These are phyloP conservation scores for Fusarium chuoi DNA, from an alignment of 2,329 filamentous ascomycete species.

Conservation along the genomic window DNA sequence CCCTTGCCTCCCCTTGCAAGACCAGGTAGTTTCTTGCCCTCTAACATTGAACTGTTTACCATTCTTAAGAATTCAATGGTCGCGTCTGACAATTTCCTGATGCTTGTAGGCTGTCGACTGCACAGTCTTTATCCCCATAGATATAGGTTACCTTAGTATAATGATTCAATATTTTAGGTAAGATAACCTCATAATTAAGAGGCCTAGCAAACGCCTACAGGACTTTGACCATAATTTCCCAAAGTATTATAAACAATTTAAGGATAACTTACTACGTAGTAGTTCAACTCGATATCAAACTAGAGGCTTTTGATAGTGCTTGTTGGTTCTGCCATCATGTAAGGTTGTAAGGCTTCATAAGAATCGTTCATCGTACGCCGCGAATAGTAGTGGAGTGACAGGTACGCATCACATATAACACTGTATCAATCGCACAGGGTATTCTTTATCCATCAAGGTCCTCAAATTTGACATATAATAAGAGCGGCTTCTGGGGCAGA, in stretches of 20 bases:
- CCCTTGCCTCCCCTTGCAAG: neutral
- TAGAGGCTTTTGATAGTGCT: neutral
- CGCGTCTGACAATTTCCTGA: no score
- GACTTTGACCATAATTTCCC: neutral
- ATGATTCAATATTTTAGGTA: neutral
- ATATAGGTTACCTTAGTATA: neutral
- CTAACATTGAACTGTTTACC: neutral
- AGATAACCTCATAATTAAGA: neutral
- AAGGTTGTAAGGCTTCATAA: neutral
- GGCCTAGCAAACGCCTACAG: neutral
- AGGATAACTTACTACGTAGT: neutral
- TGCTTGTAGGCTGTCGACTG: neutral
- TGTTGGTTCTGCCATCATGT: neutral
- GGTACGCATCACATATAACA: conserved; percentile 5
- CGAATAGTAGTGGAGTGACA: conserved; percentile 2
- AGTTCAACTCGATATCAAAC: neutral
- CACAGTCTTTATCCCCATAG: neutral
- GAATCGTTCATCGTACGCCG: neutral
- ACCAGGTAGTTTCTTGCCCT: neutral
- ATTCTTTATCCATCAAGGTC: conserved; percentile 31
- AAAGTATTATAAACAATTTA: neutral
- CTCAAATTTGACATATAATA: conserved; percentile 12
- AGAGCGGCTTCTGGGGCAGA: neutral
- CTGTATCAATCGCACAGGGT: conserved; percentile 18
- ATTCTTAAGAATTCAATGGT: neutral